Conservation (phyloP, 768 basidiomycete genomes). For the Antrodiella citrinella region DNA sequence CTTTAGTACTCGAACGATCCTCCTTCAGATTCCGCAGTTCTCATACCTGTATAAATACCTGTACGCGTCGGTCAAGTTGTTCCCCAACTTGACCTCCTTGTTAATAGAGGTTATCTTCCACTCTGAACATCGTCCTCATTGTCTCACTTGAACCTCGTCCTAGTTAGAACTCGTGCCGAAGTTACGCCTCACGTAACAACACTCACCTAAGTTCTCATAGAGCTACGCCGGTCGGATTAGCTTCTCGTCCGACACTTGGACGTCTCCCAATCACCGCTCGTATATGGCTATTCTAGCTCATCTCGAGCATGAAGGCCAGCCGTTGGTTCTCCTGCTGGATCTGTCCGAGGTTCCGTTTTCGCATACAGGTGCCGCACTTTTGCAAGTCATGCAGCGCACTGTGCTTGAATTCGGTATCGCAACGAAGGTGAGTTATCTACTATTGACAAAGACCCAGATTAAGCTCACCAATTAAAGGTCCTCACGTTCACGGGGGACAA, state of each 20-base stretch:
- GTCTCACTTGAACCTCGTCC: too few relatives aligned
- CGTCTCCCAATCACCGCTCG: conserved; percentile 27
- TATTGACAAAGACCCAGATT: too few relatives aligned
- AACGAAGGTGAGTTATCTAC: conserved; percentile 23
- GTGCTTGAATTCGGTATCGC: conserved; percentile 28
- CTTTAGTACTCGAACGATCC: too few relatives aligned
- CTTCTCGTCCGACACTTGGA: conserved; percentile 31
- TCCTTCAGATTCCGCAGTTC: too few relatives aligned
- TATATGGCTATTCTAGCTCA: conserved; percentile 27
- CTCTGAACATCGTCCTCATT: too few relatives aligned
- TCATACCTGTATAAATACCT: too few relatives aligned
- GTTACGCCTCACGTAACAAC: too few relatives aligned
- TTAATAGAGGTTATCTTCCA: too few relatives aligned
- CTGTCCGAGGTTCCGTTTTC: conserved; percentile 29
- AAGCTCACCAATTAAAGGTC: conserved; percentile 3
- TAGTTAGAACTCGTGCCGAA: too few relatives aligned
- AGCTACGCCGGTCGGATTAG: conserved; percentile 24
- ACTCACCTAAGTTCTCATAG: too few relatives aligned
- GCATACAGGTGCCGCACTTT: conserved; percentile 28
- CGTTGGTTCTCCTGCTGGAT: conserved; percentile 25
- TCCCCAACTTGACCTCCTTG: too few relatives aligned
- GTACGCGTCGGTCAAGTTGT: too few relatives aligned
- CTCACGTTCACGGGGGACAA: conserved; percentile 12
- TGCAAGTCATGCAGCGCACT: conserved; percentile 23
- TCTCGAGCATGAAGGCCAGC: conserved; percentile 22